Evolutionary conservation across 805 yeast genomes (phyloP).

Genomic region (Pichia nanzhaoensis): DNA sequence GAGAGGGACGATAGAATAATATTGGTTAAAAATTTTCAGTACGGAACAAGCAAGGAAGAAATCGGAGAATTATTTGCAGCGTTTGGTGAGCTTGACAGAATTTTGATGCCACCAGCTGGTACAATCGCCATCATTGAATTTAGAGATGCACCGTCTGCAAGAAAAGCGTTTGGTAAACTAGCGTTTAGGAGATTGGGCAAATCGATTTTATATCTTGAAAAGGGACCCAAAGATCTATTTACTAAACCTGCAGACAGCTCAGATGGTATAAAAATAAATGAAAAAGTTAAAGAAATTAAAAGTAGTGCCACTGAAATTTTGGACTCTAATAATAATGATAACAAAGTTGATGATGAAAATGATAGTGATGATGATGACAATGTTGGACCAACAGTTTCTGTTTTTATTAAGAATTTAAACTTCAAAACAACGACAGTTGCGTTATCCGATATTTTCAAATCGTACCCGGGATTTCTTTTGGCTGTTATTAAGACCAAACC

Average conservation of each 20-base stretch:
- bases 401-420: conserved; percentile 88
- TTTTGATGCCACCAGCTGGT: conserved; percentile 93
- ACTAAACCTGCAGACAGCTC: conserved; percentile 44
- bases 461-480: conserved; percentile 70
- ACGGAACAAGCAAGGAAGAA: conserved; percentile 75
- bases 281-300: conserved; percentile 37
- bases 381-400: conserved; percentile 73
- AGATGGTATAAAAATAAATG: conserved; percentile 28
- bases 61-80: conserved; percentile 74
- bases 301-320: conserved; percentile 39
- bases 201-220: conserved; percentile 82
- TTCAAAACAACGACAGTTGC: conserved; percentile 64
- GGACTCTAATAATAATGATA: conserved; percentile 21
- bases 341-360: conserved; percentile 14
- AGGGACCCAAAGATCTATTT: conserved; percentile 84
- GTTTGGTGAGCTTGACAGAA: conserved; percentile 71
- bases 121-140: conserved; percentile 92
- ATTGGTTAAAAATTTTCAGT: conserved; percentile 85
- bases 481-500: conserved; percentile 85
- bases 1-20: conserved; percentile 78
- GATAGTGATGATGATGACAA: conserved; percentile 33
- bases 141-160: conserved; percentile 73
- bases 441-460: conserved; percentile 55
- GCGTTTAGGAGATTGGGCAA: conserved; percentile 86
- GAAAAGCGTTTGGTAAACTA: conserved; percentile 82